These are phyloP conservation scores for Neophaeococcomyces aloes DNA, from an alignment of 2,329 filamentous ascomycete genomes.

Conservation along the genomic window DNA sequence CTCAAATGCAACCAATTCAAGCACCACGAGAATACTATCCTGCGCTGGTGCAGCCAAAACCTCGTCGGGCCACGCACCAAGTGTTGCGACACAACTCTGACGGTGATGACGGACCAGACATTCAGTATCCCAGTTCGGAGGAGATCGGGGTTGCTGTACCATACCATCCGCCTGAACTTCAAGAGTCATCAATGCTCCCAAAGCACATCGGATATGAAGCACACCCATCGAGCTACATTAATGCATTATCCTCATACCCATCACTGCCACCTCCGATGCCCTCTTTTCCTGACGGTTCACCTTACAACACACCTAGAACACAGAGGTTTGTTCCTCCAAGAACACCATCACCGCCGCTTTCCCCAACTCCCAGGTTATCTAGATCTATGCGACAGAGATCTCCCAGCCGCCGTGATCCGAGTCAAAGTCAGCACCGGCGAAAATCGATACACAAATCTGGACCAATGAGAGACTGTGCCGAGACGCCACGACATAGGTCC, in stretches of 20 bases:
- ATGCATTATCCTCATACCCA: slow-evolving; percentile 29
- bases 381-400: slow-evolving; percentile 21
- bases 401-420: slow-evolving; percentile 23
- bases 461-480: slow-evolving; percentile 22
- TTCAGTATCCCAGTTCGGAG: slow-evolving; percentile 18
- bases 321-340: slow-evolving; percentile 19
- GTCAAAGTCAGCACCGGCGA: slow-evolving; percentile 27
- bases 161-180: slow-evolving; percentile 9
- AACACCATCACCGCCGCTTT: slow-evolving; percentile 31
- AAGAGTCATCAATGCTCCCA: background rate
- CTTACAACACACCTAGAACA: slow-evolving; percentile 24
- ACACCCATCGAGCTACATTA: background rate
- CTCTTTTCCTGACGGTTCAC: slow-evolving; percentile 28
- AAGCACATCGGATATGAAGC: background rate
- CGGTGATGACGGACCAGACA: slow-evolving; percentile 10
- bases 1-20: slow-evolving; percentile 27
- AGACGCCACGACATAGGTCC: slow-evolving; percentile 12
- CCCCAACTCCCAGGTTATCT: slow-evolving; percentile 28
- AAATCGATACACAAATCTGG: slow-evolving; percentile 33
- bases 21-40: slow-evolving; percentile 17
- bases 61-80: slow-evolving; percentile 14
- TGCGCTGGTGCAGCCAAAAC: slow-evolving; percentile 15
- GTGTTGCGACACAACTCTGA: slow-evolving; percentile 12
- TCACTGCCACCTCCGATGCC: slow-evolving; percentile 30
- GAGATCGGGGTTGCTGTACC: slow-evolving; percentile 22